Base-by-base conservation (phyloP, 2,329 filamentous ascomycete genomes). In the Talaromyces verruculosus region DNA sequence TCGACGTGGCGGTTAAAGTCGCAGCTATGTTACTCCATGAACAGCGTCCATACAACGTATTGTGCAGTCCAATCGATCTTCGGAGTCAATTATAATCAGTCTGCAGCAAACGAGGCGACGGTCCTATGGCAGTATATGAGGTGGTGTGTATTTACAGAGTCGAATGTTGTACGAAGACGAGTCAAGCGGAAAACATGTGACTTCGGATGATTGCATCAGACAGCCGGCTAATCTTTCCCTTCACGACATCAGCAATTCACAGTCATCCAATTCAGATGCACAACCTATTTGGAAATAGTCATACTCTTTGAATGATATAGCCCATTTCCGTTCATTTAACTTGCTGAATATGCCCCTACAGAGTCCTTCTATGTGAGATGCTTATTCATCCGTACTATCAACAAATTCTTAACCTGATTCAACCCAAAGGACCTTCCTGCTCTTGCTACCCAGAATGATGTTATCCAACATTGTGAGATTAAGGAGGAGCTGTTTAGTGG, bases 1-100 rank as follows among this genome's bases (percentile, higher is more conserved):
- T 63, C 43, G 61, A 63, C 61, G 61, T 63, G 61, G 61, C 61
- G 61, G 15, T 43, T 41, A 55, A 17, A 37, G 22, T 33, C 22
- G 35, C 35, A 55, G 35, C 19, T 30, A 55, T 22, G 35, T 41
- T 11, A 33, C 45, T 22, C 47, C 47, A 30, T 41, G 33, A 51
- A 43, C 43, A 39, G 2, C n/a, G 39, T 49, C 22, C 25, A 55
- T 19, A 55, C 51, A 57, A 22, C 19, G 33, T 28, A 15, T 11
- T 11, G 33, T 57, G 6, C 17, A 25, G 28, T 57, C n/a, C 30
- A 55, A 55, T 55, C 15, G 53, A 37, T 37, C 30, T 8, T 22
- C 6, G 2, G 5, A 15, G 5, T 25, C 33, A 17, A 15, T 15
- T 8, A 22, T 3, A 1, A 57, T 35, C 17, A 19, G 30, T 35